phyloP scores from a whole-genome alignment of 352 stramenopile species.

The Pythium rishiriense region DNA sequence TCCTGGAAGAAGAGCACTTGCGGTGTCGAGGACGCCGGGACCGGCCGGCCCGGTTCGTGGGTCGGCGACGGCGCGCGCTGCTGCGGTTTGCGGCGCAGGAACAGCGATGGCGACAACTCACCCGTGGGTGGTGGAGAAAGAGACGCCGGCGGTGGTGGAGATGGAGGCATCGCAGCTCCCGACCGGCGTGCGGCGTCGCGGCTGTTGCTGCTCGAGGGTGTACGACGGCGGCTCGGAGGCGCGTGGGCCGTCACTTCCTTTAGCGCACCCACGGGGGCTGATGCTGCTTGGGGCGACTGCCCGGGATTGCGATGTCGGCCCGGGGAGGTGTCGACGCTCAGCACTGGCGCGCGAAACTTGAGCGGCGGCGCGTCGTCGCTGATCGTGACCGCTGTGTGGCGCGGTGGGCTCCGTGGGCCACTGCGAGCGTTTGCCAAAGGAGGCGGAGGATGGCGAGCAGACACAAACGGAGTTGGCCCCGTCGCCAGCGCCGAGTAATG shows the following conservation, averaged over 20 bases:
- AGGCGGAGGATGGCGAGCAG: background rate
- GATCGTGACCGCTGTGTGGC: slow-evolving; percentile 14
- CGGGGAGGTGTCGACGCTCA: slow-evolving; percentile 18
- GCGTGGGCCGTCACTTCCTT: background rate
- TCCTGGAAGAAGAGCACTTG: slow-evolving; percentile 31
- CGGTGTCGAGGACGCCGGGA: background rate
- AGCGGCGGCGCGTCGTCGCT: slow-evolving; percentile 2
- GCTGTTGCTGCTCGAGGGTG: background rate
- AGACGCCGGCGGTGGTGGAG: background rate
- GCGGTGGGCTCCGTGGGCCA: slow-evolving; percentile 2
- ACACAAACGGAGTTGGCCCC: slow-evolving; percentile 8
- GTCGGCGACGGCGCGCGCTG: background rate
- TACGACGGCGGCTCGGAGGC: background rate
- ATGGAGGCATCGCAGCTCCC: background rate
- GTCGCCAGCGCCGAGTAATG: background rate
- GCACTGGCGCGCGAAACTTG: slow-evolving; percentile 1
- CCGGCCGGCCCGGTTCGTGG: background rate
- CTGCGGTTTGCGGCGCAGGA: slow-evolving; percentile 20
- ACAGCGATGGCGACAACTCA: slow-evolving; percentile 13
- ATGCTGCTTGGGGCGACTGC: too few species aligned
- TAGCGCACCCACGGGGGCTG: background rate
- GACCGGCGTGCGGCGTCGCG: background rate
- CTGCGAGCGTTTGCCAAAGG: too few species aligned
- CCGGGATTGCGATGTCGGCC: background rate
- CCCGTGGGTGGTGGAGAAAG: background rate